Base-by-base conservation (phyloP, 352 stramenopile genomes). In the Globisporangium mamillatum region DNA sequence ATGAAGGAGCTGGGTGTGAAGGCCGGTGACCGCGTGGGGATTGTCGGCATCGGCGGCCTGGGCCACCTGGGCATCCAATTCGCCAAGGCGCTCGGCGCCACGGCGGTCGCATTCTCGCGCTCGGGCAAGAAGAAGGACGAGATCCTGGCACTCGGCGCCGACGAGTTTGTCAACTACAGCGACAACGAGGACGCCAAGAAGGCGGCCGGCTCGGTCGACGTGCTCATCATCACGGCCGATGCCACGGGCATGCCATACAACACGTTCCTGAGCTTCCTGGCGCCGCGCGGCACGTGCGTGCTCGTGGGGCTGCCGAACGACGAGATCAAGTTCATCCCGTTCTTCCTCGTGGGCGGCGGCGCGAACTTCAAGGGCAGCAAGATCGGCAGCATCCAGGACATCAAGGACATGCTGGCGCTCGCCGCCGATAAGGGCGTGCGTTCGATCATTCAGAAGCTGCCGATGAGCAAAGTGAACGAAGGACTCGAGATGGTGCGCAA, bases 21-120 rank as follows among this genome's bases (percentile, higher is more conserved):
- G 69, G 36, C 36, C 36, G 36, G 36, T 12, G 68, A 85, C 58
- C 82, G 76, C 10, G 76, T 97, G 1, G 90, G 76, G 12, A 75
- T 97, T 16, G 73, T 90, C 4, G 91, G 91, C n/a, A 87, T 96
- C 63, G 91, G 91, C 22, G 91, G 91, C 7, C 75, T 97, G 5
- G 90, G 90, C 29, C 91, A 97, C 73, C 72, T 97, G 60, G 89
- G 67, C 14, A 76, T 97, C 57, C 93, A 97, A 71, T 89, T 96
- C n/a, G 50, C 50, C 50, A 56, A 56, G 50, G 50, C 50, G 20
- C 20, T 56, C 20, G 50, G 81, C 22, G 75, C 72, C 12, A 73
- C 79, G 4, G 67, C 88, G 1, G 78, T 86, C 12, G 86, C 89
- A 3, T 79, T 97, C 64, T 93, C 82, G 14, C 36, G 36, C 36